A percentile compares a stretch with the other conserved stretches of the same genome.
These are phyloP conservation scores for Psilocybe sp. DNA, from an alignment of 768 basidiomycete genomes.

Conservation along the genomic window DNA sequence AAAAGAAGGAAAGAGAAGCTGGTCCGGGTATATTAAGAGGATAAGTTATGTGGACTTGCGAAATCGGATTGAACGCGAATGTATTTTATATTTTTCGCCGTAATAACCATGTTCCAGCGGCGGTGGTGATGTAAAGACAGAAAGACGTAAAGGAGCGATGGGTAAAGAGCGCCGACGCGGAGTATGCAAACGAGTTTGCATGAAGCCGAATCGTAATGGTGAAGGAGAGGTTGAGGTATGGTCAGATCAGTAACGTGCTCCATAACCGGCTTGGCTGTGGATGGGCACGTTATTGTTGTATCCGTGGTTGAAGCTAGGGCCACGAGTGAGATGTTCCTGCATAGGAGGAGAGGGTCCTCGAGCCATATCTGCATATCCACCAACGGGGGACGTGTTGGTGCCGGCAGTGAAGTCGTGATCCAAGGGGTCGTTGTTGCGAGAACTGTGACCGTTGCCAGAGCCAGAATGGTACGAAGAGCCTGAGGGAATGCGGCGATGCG, in stretches of 20 bases:
- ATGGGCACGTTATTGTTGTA: slow-evolving; percentile 61
- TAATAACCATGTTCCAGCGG: no score
- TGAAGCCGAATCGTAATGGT: neutral
- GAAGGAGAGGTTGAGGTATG: neutral
- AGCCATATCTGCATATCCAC: slow-evolving; percentile 80
- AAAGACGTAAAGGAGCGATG: no score
- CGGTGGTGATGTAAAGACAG: neutral
- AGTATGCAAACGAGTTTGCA: no score
- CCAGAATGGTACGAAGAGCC: slow-evolving; percentile 73
- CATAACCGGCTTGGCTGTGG: slow-evolving; percentile 49
- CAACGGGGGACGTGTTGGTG: slow-evolving; percentile 62
- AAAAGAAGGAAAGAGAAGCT: neutral
- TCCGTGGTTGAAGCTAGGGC: slow-evolving; percentile 45
- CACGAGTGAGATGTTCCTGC: slow-evolving; percentile 45
- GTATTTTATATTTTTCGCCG: neutral
- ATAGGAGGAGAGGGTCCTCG: slow-evolving; percentile 70
- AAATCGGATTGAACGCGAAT: slow-evolving; percentile 1
- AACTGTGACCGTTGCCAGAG: slow-evolving; percentile 29
- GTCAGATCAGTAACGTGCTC: neutral
- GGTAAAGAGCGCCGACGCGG: no score
- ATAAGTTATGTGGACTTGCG: slow-evolving; percentile 6
- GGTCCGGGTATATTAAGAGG: slow-evolving; percentile 16
- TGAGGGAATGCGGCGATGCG: slow-evolving; percentile 54
- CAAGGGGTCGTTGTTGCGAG: slow-evolving; percentile 4
- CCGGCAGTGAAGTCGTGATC: slow-evolving; percentile 16